Evolutionary conservation across 2,329 filamentous ascomycete species (phyloP).

Genomic region (Lasiodiplodia theobromae): DNA sequence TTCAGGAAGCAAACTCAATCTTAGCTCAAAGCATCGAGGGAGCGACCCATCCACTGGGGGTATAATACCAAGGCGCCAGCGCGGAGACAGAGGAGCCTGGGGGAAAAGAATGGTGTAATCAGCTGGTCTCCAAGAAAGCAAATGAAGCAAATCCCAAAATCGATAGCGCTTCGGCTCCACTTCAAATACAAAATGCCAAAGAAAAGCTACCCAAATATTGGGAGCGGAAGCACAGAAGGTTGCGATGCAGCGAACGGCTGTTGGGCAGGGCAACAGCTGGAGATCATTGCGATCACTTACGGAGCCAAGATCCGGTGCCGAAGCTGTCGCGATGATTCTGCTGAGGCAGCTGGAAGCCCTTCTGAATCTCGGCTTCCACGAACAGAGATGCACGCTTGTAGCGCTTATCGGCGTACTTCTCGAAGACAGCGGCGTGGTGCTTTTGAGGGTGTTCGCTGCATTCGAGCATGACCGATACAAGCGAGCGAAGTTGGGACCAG

Average conservation of each 20-base stretch:
- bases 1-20: slow-evolving; percentile 6
- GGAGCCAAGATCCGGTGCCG: slow-evolving; percentile 13
- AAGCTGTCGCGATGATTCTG: slow-evolving; percentile 38
- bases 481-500: slow-evolving; percentile 77
- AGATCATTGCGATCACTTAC: slow-evolving; percentile 4
- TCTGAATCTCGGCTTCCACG: slow-evolving; percentile 76
- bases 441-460: slow-evolving; percentile 82
- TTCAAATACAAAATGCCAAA: slow-evolving; percentile 14
- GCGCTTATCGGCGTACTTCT: slow-evolving; percentile 88
- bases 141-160: slow-evolving; percentile 6
- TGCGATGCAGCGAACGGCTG: slow-evolving; percentile 1
- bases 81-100: slow-evolving; percentile 9
- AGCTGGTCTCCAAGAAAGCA: slow-evolving; percentile 10
- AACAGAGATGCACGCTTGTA: slow-evolving; percentile 86
- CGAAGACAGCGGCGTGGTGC: slow-evolving; percentile 86
- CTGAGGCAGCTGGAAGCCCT: slow-evolving; percentile 62
- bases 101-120: slow-evolving; percentile 15
- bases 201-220: neutral
- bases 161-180: neutral
- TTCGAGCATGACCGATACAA: slow-evolving; percentile 81
- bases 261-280: neutral
- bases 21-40: neutral
- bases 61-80: slow-evolving; percentile 12
- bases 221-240: slow-evolving; percentile 1
- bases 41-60: slow-evolving; percentile 5